Percentiles rank a stretch among this genome's conserved stretches.
Conservation (phyloP, 257 asterid genomes). For the Eucommia ulmoides region DNA sequence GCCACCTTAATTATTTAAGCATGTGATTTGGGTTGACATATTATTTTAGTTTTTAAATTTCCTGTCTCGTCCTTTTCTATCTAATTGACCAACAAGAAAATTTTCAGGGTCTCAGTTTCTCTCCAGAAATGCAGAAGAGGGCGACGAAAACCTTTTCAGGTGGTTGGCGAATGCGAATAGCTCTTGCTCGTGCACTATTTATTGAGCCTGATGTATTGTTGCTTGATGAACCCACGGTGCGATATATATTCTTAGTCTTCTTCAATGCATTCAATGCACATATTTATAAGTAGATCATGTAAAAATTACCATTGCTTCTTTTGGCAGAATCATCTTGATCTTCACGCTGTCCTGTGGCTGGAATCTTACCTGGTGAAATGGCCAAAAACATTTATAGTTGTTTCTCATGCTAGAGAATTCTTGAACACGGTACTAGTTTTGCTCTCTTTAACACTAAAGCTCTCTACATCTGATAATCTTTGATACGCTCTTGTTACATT, state of each 20-base stretch:
- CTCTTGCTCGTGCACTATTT: slow-evolving; percentile 94
- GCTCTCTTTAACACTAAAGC: slow-evolving; percentile 10
- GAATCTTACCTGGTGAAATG: slow-evolving; percentile 91
- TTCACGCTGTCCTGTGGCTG: slow-evolving; percentile 98
- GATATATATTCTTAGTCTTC: slow-evolving; percentile 14
- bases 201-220: slow-evolving; percentile 89
- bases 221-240: slow-evolving; percentile 97
- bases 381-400: slow-evolving; percentile 97
- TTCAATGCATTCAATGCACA: slow-evolving; percentile 2
- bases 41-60: too few species aligned
- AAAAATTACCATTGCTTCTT: slow-evolving; percentile 10
- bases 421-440: slow-evolving; percentile 57
- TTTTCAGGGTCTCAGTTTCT: slow-evolving; percentile 87
- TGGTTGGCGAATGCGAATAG: slow-evolving; percentile 99
- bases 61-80: neutral
- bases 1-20: too few species aligned
- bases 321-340: slow-evolving; percentile 96
- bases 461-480: too few species aligned
- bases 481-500: too few species aligned
- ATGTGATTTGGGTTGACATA: too few species aligned
- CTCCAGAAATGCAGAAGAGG: slow-evolving; percentile 79
- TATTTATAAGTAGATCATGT: slow-evolving; percentile 3
- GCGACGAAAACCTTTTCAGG: slow-evolving; percentile 94
- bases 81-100: neutral
- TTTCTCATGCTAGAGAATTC: slow-evolving; percentile 98